phyloP scores from a whole-genome alignment of 139 green algal genomes.

The Micractinium sp. region DNA sequence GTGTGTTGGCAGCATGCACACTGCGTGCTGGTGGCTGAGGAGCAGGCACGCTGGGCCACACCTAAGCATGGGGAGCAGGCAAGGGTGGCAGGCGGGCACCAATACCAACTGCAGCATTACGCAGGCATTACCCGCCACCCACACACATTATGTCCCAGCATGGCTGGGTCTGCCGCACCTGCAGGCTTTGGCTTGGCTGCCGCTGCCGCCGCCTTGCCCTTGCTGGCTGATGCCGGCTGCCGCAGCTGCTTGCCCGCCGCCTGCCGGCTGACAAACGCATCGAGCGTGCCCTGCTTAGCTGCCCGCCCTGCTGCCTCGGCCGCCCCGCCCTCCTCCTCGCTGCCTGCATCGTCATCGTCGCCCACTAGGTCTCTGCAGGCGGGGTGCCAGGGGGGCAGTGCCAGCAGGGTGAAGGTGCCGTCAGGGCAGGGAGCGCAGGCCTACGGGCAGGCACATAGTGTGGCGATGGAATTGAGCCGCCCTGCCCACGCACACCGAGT shows the following conservation, averaged over 20 bases:
- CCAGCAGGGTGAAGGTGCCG: neutral
- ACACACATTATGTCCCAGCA: neutral
- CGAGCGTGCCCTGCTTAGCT: neutral
- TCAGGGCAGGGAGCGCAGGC: neutral
- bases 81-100: neutral
- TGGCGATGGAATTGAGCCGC: too few relatives aligned
- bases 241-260: neutral
- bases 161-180: neutral
- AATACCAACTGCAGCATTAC: neutral
- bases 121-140: neutral
- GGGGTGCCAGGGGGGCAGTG: neutral
- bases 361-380: slow-evolving; percentile 14
- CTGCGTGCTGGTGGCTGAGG: too few relatives aligned
- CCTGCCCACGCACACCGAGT: too few relatives aligned
- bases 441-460: neutral
- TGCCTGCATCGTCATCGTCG: neutral
- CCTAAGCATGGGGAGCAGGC: neutral
- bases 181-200: neutral
- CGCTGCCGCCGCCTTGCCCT: slow-evolving; percentile 5
- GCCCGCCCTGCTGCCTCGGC: neutral
- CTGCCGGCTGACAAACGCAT: neutral
- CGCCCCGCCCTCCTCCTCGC: neutral
- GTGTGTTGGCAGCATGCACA: neutral
- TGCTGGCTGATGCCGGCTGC: neutral
- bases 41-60: neutral